Evolutionary conservation across 2,329 filamentous ascomycete species (phyloP).

Genomic region (Chrysosporium keratinophilum): DNA sequence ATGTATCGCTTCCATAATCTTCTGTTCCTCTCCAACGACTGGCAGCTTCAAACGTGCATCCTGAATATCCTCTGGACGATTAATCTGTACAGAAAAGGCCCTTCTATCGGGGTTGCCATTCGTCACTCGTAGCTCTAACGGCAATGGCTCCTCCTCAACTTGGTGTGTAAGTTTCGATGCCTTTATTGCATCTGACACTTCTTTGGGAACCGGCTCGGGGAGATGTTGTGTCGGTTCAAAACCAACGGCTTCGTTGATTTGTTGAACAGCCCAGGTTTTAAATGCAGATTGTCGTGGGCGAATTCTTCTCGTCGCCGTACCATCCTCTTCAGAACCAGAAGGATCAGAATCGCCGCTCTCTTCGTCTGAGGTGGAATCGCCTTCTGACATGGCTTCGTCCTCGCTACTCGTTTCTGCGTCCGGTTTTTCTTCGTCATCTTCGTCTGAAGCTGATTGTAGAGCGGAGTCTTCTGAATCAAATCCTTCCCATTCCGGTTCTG

Average conservation of each 20-base stretch:
- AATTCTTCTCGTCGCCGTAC: constrained; percentile 18
- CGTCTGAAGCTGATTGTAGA: constrained; percentile 22
- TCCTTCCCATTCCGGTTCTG: constrained; percentile 39
- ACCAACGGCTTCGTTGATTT: constrained; percentile 74
- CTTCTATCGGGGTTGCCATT: constrained; percentile 49
- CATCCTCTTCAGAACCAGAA: constrained; percentile 19
- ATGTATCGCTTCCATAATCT: constrained; percentile 94
- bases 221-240: constrained; percentile 42
- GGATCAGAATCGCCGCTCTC: constrained; percentile 30
- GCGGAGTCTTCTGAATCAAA: constrained; percentile 32
- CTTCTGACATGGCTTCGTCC: constrained; percentile 19
- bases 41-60: constrained; percentile 68
- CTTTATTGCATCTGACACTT: constrained; percentile 25
- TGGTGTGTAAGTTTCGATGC: constrained; percentile 29
- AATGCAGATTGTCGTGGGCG: constrained; percentile 55
- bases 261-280: constrained; percentile 83
- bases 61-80: constrained; percentile 63
- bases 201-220: constrained; percentile 25
- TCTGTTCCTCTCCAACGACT: constrained; percentile 89
- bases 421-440: constrained; percentile 22
- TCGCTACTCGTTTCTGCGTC: constrained; percentile 23
- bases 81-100: constrained; percentile 63
- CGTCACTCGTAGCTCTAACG: constrained; percentile 31
- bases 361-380: constrained; percentile 18
- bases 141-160: constrained; percentile 33